These are phyloP conservation scores for Sechiopsis laciniata DNA, from an alignment of 306 rosid species.

Conservation along the genomic window DNA sequence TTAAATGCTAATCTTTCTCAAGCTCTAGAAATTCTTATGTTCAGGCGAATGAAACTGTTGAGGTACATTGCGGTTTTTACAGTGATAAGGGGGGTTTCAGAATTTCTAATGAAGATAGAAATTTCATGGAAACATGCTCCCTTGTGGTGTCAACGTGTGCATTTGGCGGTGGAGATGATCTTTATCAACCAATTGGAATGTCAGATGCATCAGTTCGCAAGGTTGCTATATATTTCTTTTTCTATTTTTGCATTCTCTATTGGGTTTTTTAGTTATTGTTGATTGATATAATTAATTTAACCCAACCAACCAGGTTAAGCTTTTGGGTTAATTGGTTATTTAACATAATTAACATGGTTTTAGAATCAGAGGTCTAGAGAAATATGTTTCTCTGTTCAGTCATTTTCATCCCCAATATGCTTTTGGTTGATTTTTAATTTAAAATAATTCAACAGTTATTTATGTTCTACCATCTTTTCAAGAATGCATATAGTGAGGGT, in stretches of 20 bases:
- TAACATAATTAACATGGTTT: no score
- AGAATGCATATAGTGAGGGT: constrained; percentile 12
- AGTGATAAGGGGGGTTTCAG: constrained; percentile 67
- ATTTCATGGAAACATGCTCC: constrained; percentile 59
- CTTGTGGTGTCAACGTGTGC: constrained; percentile 87
- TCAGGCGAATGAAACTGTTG: constrained; percentile 56
- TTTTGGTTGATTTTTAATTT: no score
- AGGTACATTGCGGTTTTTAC: constrained; percentile 84
- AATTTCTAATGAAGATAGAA: constrained; percentile 61
- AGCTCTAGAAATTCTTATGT: constrained; percentile 21
- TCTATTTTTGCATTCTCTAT: background rate
- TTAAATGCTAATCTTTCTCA: no score
- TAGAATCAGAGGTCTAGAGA: no score
- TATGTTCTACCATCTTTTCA: background rate
- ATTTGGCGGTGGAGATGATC: constrained; percentile 99
- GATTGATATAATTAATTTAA: no score
- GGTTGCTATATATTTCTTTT: constrained; percentile 37
- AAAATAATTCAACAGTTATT: background rate
- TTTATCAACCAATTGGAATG: constrained; percentile 96
- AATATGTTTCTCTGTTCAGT: no score
- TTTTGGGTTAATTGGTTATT: no score
- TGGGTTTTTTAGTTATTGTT: background rate
- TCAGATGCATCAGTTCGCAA: constrained; percentile 57
- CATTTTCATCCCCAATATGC: no score
- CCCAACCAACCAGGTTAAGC: no score